Evolutionary conservation across 495 filamentous ascomycete genomes (phyloP).

Genomic region (Aspergillus heteromorphus): DNA sequence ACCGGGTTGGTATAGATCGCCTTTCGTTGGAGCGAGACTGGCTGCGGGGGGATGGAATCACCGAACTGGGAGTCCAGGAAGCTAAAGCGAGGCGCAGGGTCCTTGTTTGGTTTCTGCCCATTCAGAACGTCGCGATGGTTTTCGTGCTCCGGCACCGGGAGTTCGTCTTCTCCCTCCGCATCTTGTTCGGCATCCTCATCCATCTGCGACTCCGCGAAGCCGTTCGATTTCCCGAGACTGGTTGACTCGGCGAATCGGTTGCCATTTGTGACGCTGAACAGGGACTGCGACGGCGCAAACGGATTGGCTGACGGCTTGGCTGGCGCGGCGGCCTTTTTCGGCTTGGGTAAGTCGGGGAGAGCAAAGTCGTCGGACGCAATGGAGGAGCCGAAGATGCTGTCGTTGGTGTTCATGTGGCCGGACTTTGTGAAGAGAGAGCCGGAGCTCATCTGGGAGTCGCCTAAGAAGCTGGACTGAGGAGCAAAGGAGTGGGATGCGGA

Average conservation of each 20-base stretch:
- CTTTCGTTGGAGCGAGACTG: slow-evolving; percentile 24
- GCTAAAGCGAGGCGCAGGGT: slow-evolving; percentile 18
- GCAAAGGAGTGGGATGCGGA: slow-evolving; percentile 65
- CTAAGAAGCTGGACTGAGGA: slow-evolving; percentile 58
- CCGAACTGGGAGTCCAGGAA: slow-evolving; percentile 32
- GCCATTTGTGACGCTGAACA: slow-evolving; percentile 36
- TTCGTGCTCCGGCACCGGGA: slow-evolving; percentile 36
- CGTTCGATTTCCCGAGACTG: slow-evolving; percentile 26
- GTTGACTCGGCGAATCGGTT: slow-evolving; percentile 36
- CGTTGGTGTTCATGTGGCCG: slow-evolving; percentile 34
- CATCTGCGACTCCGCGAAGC: slow-evolving; percentile 28
- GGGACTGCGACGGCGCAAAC: slow-evolving; percentile 27
- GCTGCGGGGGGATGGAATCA: slow-evolving; percentile 18
- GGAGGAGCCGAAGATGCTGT: slow-evolving; percentile 41
- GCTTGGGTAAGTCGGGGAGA: slow-evolving; percentile 31
- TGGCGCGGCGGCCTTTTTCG: slow-evolving; percentile 19
- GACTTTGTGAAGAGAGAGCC: slow-evolving; percentile 39
- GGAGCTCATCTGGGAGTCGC: slow-evolving; percentile 57
- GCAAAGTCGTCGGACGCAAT: slow-evolving; percentile 35
- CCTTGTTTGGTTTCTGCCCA: slow-evolving; percentile 18
- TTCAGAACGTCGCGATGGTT: slow-evolving; percentile 29
- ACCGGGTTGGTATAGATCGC: slow-evolving; percentile 38
- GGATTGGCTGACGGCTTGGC: slow-evolving; percentile 19
- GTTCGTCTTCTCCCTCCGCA: slow-evolving; percentile 28
- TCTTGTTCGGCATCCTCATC: slow-evolving; percentile 33